Percentiles rank a stretch among this genome's conserved stretches.
Evolutionary conservation across 805 yeast species (phyloP).

Genomic region (Lipomyces orientalis): DNA sequence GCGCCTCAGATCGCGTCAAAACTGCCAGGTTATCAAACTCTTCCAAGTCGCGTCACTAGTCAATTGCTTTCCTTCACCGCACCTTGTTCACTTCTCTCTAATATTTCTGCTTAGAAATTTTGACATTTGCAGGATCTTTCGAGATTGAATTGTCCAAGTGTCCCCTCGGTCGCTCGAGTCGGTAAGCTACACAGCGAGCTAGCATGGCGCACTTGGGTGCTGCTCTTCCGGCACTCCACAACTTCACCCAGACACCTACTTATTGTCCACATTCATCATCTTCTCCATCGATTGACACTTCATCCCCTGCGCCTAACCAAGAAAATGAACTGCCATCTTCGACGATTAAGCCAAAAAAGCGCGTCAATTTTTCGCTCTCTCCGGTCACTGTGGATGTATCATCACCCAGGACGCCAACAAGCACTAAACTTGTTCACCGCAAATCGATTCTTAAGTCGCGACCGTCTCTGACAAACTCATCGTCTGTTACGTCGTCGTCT

Average conservation of each 20-base stretch:
- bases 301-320: not conserved
- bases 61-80: not conserved
- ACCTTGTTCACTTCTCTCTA: not conserved
- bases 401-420: conserved; percentile 15
- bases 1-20: not conserved
- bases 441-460: conserved; percentile 28
- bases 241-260: not conserved
- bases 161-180: not conserved
- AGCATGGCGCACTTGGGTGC: not conserved
- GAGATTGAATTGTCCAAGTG: not conserved
- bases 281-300: not conserved
- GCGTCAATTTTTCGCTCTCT: conserved; percentile 29
- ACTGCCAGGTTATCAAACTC: not conserved
- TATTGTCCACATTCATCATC: not conserved
- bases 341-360: conserved; percentile 15
- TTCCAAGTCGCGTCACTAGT: not conserved
- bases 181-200: not conserved
- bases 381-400: conserved; percentile 13
- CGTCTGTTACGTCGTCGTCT: not conserved
- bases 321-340: conserved; percentile 11
- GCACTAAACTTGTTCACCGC: not conserved
- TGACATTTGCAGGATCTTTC: not conserved
- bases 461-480: conserved; percentile 1
- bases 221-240: not conserved
- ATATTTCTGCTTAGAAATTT: not conserved